These are phyloP conservation scores for Gonium pectorale DNA, from an alignment of 139 green algal genomes.

Conservation along the genomic window DNA sequence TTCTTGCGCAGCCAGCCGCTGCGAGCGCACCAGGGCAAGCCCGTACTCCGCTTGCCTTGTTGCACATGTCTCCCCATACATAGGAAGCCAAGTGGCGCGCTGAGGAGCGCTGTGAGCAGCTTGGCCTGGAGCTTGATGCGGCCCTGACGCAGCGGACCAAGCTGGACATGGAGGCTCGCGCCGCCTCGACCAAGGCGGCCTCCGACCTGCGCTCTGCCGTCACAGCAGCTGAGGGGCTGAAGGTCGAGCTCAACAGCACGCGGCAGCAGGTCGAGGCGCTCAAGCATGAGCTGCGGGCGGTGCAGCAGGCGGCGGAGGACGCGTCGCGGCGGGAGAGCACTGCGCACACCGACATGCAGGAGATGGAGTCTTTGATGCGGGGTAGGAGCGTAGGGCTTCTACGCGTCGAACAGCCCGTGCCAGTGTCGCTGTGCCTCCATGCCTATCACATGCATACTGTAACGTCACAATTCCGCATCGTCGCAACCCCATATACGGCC, in stretches of 20 bases:
- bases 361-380: slow-evolving; percentile 45
- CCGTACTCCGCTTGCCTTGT: too few species aligned
- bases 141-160: slow-evolving; percentile 7
- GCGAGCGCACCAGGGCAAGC: too few species aligned
- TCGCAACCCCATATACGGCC: too few species aligned
- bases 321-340: slow-evolving; percentile 27
- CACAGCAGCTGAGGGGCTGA: slow-evolving; percentile 15
- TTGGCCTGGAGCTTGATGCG: slow-evolving; percentile 34
- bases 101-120: slow-evolving; percentile 47
- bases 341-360: slow-evolving; percentile 16
- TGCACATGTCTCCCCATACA: too few species aligned
- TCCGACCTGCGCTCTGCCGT: slow-evolving; percentile 33
- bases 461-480: too few species aligned
- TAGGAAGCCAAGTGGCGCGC: slow-evolving; percentile 49
- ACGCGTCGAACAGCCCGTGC: too few species aligned
- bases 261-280: background rate
- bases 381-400: slow-evolving; percentile 1
- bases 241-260: slow-evolving; percentile 17
- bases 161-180: slow-evolving; percentile 39
- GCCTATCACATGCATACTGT: too few species aligned
- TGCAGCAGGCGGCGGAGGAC: slow-evolving; percentile 39
- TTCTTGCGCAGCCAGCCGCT: too few species aligned
- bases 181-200: slow-evolving; percentile 21
- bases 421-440: too few species aligned
- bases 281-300: slow-evolving; percentile 15